These are phyloP conservation scores for Thozetella sp. DNA, from an alignment of 495 filamentous ascomycete species.

Conservation along the genomic window DNA sequence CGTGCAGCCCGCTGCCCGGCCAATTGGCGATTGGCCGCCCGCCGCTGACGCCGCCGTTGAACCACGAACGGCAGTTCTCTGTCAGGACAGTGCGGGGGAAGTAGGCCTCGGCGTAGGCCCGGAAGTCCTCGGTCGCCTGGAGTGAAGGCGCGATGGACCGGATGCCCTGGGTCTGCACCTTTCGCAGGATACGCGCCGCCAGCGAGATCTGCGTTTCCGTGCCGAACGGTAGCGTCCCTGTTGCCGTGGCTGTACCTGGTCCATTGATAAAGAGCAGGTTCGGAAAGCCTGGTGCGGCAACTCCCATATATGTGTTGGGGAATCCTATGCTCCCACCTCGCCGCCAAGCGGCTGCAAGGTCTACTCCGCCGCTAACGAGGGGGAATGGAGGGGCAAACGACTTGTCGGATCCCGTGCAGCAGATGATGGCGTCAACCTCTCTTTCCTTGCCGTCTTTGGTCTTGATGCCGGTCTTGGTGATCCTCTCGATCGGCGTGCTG, in stretches of 20 bases:
- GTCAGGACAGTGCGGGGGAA: neutral
- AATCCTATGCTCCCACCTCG: neutral
- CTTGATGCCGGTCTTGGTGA: neutral
- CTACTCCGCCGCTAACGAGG: neutral
- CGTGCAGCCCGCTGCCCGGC: neutral
- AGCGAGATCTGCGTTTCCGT: neutral
- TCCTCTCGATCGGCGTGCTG: neutral
- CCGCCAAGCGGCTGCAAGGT: neutral
- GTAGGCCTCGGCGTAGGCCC: neutral
- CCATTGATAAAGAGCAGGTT: constrained; percentile 3
- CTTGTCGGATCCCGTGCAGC: neutral
- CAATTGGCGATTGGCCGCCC: neutral
- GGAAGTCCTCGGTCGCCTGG: neutral
- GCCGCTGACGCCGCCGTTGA: constrained; percentile 1
- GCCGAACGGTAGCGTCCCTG: neutral
- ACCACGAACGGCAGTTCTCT: constrained; percentile 1
- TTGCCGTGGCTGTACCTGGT: neutral
- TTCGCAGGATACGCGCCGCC: neutral
- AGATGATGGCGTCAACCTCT: neutral
- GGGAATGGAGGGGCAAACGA: neutral
- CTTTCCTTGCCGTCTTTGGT: neutral
- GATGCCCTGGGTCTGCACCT: neutral
- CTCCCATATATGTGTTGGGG: neutral
- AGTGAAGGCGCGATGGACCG: neutral
- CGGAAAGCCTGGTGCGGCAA: neutral